Conservation (phyloP, 352 stramenopile genomes). For the Peronospora tabacina region DNA sequence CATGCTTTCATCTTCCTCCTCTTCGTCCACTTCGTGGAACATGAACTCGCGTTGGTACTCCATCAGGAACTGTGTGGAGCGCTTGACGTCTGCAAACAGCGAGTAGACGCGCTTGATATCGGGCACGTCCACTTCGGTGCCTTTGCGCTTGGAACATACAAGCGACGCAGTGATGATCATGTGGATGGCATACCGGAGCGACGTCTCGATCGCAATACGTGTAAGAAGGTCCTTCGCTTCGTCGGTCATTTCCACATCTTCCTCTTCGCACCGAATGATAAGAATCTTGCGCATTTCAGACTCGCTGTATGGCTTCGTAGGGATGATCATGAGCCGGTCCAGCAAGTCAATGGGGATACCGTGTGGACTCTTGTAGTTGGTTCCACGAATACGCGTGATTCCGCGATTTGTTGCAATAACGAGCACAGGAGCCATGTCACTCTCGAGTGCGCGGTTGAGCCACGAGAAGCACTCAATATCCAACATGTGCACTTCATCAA, state of each 20-base stretch:
- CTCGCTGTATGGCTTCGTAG: conserved; percentile 94
- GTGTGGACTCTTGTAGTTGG: conserved; percentile 98
- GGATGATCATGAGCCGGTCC: conserved; percentile 98
- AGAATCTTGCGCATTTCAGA: conserved; percentile 96
- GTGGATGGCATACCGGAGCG: conserved; percentile 98
- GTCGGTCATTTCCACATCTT: conserved; percentile 98
- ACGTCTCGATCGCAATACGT: conserved; percentile 97
- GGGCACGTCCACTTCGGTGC: conserved; percentile 78
- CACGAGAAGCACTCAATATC: conserved; percentile 99
- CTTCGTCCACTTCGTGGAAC: conserved; percentile 92
- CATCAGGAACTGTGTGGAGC: conserved; percentile 98
- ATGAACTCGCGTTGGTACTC: conserved; percentile 99
- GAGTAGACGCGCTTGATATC: conserved; percentile 94
- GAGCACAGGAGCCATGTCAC: conserved; percentile 94
- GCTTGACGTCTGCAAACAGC: conserved; percentile 98
- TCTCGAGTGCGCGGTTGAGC: conserved; percentile 97
- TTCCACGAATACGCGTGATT: conserved; percentile 97
- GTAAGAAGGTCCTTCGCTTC: conserved; percentile 96
- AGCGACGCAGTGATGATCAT: conserved; percentile 99
- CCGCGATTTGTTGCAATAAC: conserved; percentile 99
- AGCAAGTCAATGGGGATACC: conserved; percentile 98
- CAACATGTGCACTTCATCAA: conserved; percentile 99
- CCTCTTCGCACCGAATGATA: conserved; percentile 94
- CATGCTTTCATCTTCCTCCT: conserved; percentile 28
- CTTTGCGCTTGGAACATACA: conserved; percentile 90